A percentile compares a stretch with the other conserved stretches of the same genome.
Evolutionary conservation across 2,329 filamentous ascomycete species (phyloP).

Genomic region (Fragosphaeria purpurea): DNA sequence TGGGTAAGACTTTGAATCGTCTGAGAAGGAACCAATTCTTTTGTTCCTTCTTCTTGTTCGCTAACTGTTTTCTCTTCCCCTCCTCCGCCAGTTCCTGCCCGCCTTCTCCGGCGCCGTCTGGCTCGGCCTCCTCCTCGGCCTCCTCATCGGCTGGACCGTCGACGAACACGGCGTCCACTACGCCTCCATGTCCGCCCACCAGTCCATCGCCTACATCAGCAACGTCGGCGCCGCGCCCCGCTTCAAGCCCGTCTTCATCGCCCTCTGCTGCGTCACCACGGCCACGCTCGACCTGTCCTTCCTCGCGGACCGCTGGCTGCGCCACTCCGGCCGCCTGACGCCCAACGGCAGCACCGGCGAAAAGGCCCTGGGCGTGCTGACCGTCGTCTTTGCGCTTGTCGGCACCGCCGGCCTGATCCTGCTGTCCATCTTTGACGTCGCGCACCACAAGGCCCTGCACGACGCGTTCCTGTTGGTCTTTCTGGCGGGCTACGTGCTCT

Average conservation of each 20-base stretch:
- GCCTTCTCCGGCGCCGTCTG: slow-evolving; percentile 56
- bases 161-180: slow-evolving; percentile 46
- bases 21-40: too few species aligned
- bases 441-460: slow-evolving; percentile 57
- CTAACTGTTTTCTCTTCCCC: not conserved
- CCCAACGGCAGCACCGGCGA: slow-evolving; percentile 57
- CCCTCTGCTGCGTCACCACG: slow-evolving; percentile 60
- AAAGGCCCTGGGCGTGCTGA: slow-evolving; percentile 50
- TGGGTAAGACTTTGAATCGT: slow-evolving; percentile 3
- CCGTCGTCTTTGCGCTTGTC: slow-evolving; percentile 58
- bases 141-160: slow-evolving; percentile 61
- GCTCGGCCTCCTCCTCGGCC: slow-evolving; percentile 57
- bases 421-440: slow-evolving; percentile 76
- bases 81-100: slow-evolving; percentile 49
- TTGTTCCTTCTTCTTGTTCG: too few species aligned
- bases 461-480: slow-evolving; percentile 72
- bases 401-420: slow-evolving; percentile 75
- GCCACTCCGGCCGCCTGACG: slow-evolving; percentile 68
- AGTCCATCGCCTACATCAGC: slow-evolving; percentile 63
- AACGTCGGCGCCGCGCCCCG: slow-evolving; percentile 47
- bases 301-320: slow-evolving; percentile 70
- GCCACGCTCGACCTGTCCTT: slow-evolving; percentile 76
- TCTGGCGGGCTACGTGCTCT: slow-evolving; percentile 74
- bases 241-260: slow-evolving; percentile 70
- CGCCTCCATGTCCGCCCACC: slow-evolving; percentile 45